phyloP scores from a whole-genome alignment of 495 filamentous ascomycete genomes.

The Opeltia flavorubescens region DNA sequence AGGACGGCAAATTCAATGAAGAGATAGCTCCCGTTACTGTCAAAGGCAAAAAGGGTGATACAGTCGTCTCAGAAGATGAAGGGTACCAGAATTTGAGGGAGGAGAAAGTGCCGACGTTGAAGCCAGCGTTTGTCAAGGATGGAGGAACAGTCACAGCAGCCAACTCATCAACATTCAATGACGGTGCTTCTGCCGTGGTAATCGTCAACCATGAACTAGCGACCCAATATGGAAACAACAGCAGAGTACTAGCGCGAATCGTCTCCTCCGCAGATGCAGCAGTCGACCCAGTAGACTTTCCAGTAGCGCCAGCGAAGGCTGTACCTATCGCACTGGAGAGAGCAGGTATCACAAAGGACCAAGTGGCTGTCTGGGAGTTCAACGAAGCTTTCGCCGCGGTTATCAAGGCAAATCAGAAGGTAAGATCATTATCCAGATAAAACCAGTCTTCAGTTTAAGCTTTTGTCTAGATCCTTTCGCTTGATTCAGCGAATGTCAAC shows the following conservation, averaged over 20 bases:
- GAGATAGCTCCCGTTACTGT: conserved; percentile 82
- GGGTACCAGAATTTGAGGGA: conserved; percentile 71
- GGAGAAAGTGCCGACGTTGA: conserved; percentile 73
- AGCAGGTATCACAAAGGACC: conserved; percentile 75
- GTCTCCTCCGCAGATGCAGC: conserved; percentile 81
- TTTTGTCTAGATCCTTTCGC: conserved; percentile 51
- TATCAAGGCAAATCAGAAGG: conserved; percentile 88
- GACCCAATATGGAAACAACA: conserved; percentile 54
- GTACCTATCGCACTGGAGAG: conserved; percentile 81
- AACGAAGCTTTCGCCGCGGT: conserved; percentile 97
- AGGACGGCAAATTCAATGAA: conserved; percentile 59
- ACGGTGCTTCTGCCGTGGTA: conserved; percentile 86
- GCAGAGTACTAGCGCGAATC: conserved; percentile 70
- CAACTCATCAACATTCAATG: conserved; percentile 84
- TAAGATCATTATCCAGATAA: conserved; percentile 19
- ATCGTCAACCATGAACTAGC: conserved; percentile 64
- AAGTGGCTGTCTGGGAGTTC: conserved; percentile 92
- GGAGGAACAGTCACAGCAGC: conserved; percentile 90
- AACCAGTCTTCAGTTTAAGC: neutral
- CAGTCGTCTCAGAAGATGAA: conserved; percentile 66
- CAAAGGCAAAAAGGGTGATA: conserved; percentile 59
- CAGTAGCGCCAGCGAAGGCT: conserved; percentile 79
- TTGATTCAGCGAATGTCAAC: conserved; percentile 66
- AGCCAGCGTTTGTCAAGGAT: conserved; percentile 78
- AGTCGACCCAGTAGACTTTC: conserved; percentile 89